Evolutionary conservation across 2,329 filamentous ascomycete species (phyloP), one percentile per base, ranked within the genome.

Genomic region (Ceratocystis lukuohia): DNA sequence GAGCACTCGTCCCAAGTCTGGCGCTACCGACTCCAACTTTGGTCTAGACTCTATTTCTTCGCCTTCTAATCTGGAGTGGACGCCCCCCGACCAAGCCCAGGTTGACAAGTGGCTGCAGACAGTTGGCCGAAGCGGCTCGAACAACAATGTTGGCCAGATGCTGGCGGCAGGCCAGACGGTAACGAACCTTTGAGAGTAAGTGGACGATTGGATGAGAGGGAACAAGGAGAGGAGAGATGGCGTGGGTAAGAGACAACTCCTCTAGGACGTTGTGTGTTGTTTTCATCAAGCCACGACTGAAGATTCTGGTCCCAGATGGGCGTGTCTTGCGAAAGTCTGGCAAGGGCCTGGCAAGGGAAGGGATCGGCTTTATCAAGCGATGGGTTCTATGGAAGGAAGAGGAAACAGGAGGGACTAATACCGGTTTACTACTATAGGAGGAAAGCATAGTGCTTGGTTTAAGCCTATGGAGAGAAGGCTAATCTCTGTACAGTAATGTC

Each of bases 41-140:
- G 57, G 20, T 6, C 30, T 7, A 37, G 59, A 15, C 22, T 17
- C 45, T n/a, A 30, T 8, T 20, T 44, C 37, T 22, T 28, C 45
- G 62, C 22, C 10, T 5, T 44, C 37, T 20, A 30, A 37, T 1
- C 56, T 37, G 22, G 15, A 7, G 15, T 59, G 37, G 48, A 61
- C 53, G 22, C n/a, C 64, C 20, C 68, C 69, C 46, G 72, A 73
- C 22, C 67, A 70, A 57, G 65, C 61, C 46, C 67, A 69, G 25
- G 57, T 73, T 41, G 69, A 71, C 68, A 72, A 72, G 66, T 73
- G 72, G 71, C 70, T 73, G 33, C 20, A 63, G 17, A 41, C 50
- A 20, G 17, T 20, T 56, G 50, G n/a, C 30, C 30, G 7, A n/a
- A 56, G 57, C 33, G n/a, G 15, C 25, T 7, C 17, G 12, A 57